Base-by-base conservation (phyloP, 2,329 filamentous ascomycete species). In the Monilinia polystroma region DNA sequence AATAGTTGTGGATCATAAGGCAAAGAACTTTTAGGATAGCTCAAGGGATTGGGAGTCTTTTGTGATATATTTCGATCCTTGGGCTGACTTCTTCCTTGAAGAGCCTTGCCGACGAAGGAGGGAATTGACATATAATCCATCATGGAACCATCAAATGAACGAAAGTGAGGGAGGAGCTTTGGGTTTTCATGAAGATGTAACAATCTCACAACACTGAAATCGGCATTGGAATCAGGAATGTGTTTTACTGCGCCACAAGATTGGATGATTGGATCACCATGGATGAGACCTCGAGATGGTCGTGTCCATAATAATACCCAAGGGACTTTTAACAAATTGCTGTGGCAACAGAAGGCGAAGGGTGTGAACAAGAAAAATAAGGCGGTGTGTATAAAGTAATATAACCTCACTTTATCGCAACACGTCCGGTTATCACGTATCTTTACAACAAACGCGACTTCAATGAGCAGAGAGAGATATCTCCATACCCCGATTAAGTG, bases 1-100 rank as follows among this genome's bases (percentile, higher is more conserved):
- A 77, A 77, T 3, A 77, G 69, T 16, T 71, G 66, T 11, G 66
- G 43, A 55, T 69, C 71, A 67, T 76, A 76, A 14, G 72, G 67
- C 26, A 67, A 49, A 18, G 66, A 66, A 56, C 69, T 71, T 49
- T 75, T 75, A 7, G 75, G 74, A 68, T 74, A 77, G 23, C 70
- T 75, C 20, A 76, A 65, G 20, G 75, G 75, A 67, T 75, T 76
- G 16, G 63, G 54, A 29, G 51, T 38, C 60, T 70, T 70, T 16
- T 23, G 38, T 52, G 60, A 53, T 54, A 16, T 38, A 35, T 56
- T 38, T 29, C 12, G 23, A 32, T 53, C n/a, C 23, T 53, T 23
- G 20, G 18, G 7, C 52, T 59, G 38, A 18, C 18, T 52, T 60
- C 38, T 54, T 60, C 47, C 47, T 60, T 63, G 47, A 43, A 45